Base-by-base conservation (phyloP, 768 basidiomycete species). In the Podaxis sp. region DNA sequence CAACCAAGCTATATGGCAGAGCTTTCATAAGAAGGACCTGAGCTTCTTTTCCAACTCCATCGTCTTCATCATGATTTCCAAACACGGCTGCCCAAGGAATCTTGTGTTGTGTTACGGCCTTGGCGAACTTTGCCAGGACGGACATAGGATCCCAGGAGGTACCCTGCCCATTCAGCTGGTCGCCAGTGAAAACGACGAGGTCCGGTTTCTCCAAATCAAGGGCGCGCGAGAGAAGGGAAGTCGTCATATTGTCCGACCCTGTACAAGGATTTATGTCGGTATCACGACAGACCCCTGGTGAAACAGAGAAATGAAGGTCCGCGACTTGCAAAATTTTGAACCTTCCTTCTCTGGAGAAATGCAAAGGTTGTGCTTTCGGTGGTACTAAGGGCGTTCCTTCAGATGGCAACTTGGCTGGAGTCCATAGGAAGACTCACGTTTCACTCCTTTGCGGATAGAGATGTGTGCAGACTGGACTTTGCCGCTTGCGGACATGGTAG, bases 31-130 rank as follows among this genome's bases (percentile, higher is more conserved):
- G 73, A 62, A 77, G 75, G 61, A 93, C 69, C 67, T 95, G 92
- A 16, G 85, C 80, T 32, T 80, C 83, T 63, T 87, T 85, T 28
- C 74, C 65, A 61, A 65, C 79, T 65, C 88, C 89, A 53, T 85
- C 80, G 62, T 95, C 90, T 47, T 85, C 82, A 65, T 98, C 96
- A 71, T 99, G 96, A 68, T 99, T 98, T 1, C 96, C 96, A 71
- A 98, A 95, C 2, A 98, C 82, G 0, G 87, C 89, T 3, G 93
- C 85, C 95, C 95, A 99, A 0, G 95, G 91, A 38, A 96, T 89
- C 21, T 80, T 73, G 50, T 87, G 82, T 11, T 87, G 84, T 13
- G 88, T 89, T 4, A 91, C 91, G 0, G 86, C 84, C 32, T 77
- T 78, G 0, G 93, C 86, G 67, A 95, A 95, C 73, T 98, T 98